phyloP scores from a whole-genome alignment of 108 stramenopile species.

The Nitzschia sp. region DNA sequence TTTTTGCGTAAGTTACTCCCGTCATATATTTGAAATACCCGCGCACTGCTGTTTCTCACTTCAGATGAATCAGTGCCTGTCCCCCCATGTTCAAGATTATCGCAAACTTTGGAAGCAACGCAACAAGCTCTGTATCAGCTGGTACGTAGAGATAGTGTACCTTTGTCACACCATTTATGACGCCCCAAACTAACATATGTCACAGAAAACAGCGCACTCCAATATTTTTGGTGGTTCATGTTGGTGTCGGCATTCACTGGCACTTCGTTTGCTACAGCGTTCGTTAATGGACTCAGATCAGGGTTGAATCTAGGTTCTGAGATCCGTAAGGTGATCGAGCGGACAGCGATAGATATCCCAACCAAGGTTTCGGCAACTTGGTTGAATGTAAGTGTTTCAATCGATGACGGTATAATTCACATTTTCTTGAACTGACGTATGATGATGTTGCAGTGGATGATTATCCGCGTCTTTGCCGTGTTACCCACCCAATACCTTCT shows the following conservation, averaged over 20 bases:
- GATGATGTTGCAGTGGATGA: slow-evolving; percentile 59
- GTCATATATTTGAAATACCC: too few relatives aligned
- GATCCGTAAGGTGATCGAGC: slow-evolving; percentile 38
- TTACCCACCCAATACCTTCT: slow-evolving; percentile 78
- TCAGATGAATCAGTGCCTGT: slow-evolving; percentile 40
- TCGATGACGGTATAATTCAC: too few relatives aligned
- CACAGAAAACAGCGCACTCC: slow-evolving; percentile 65
- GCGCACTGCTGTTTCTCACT: background rate
- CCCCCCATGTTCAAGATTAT: slow-evolving; percentile 86
- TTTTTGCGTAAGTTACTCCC: slow-evolving; percentile 52
- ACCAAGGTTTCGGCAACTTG: slow-evolving; percentile 61
- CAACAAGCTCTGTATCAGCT: slow-evolving; percentile 65
- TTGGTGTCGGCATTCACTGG: slow-evolving; percentile 78
- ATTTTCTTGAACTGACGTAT: background rate
- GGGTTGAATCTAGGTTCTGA: slow-evolving; percentile 45
- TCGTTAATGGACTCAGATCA: slow-evolving; percentile 52
- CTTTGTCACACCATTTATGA: background rate
- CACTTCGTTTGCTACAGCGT: slow-evolving; percentile 56
- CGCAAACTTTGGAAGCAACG: slow-evolving; percentile 80
- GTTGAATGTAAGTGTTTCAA: slow-evolving; percentile 50
- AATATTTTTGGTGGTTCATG: slow-evolving; percentile 90
- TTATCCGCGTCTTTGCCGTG: slow-evolving; percentile 57
- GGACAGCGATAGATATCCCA: slow-evolving; percentile 67
- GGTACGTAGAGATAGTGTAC: slow-evolving; percentile 2
- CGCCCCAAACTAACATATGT: background rate